Percentiles rank a stretch among this genome's conserved stretches.
Evolutionary conservation across 1,284 basidiomycete species (phyloP).

Genomic region (Puccinia polysora): DNA sequence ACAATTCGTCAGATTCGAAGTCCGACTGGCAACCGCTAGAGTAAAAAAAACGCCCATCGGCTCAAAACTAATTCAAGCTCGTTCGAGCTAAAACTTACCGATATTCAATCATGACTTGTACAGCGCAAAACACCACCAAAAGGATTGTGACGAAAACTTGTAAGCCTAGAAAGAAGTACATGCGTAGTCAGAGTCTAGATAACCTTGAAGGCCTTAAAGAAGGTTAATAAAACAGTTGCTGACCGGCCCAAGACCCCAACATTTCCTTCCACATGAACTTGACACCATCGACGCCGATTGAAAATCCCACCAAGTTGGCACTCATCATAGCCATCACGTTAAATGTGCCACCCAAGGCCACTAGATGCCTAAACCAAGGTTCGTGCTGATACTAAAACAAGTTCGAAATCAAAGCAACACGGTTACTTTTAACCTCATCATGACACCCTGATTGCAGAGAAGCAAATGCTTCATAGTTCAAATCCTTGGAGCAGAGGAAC

Average conservation of each 20-base stretch:
- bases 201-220: too few species aligned
- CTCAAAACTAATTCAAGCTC: background rate
- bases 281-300: slow-evolving; percentile 79
- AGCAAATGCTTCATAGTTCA: too few species aligned
- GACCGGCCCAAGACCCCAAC: slow-evolving; percentile 65
- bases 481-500: too few species aligned
- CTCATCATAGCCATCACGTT: slow-evolving; percentile 88
- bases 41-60: slow-evolving; percentile 1
- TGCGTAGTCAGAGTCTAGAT: too few species aligned
- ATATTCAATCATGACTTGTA: slow-evolving; percentile 90
- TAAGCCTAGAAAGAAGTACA: background rate
- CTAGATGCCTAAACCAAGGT: slow-evolving; percentile 80
- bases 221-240: too few species aligned
- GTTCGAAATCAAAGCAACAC: too few species aligned
- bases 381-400: slow-evolving; percentile 61
- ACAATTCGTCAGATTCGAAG: background rate
- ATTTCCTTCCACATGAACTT: slow-evolving; percentile 66
- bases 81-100: slow-evolving; percentile 52
- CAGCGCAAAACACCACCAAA: slow-evolving; percentile 56
- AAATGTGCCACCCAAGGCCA: slow-evolving; percentile 74
- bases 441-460: too few species aligned
- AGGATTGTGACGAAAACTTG: background rate
- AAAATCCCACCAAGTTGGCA: slow-evolving; percentile 93
- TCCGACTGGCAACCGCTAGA: background rate
- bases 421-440: too few species aligned